Base-by-base conservation (phyloP, 2,329 filamentous ascomycete species). In the Aureobasidium musti region DNA sequence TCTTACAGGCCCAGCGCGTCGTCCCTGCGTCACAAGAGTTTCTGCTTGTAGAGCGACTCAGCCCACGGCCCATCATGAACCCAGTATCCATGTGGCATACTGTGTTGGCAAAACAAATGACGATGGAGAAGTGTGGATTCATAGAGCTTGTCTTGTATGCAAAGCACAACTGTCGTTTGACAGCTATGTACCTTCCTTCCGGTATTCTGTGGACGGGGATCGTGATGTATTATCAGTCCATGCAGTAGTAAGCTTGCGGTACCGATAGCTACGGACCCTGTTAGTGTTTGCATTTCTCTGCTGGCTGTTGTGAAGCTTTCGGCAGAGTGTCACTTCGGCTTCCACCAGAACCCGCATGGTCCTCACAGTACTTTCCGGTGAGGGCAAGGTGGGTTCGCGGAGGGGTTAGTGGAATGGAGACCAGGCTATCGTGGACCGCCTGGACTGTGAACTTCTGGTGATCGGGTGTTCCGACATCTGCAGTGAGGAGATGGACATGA, bases 201-300 rank as follows among this genome's bases (percentile, higher is more conserved):
- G 17, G 3, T 6, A 86, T 84, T 2, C 8, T 39, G 35, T 39
- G 14, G 35, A 13, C 3, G 13, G 14, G 5, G 26, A 28, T 7
- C 19, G 14, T 19, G 17, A 30, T 19, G 49, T 17, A 33, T 33
- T 26, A 30, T 30, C 17, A 8, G 26, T 33, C n/a, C 23, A 10
- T 50, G 47, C 23, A 28, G 23, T 28, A 7, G 47, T 8, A 28
- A 8, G 26, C 10, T 26, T 50, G 47, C 47, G 19, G 23, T 50
- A 5, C 23, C 47, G 47, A 50, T 50, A 19, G 17, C 17, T 30
- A 17, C 3, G 33, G 49, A n/a, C 17, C 26, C 26, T 52, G 49
- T n/a, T 17, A 2, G 49, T 30, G 14, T 52, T 30, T 17, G 26
- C 49, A n/a, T 14, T n/a, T n/a, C 4, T 50, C 13, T 26, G 17